phyloP scores from a whole-genome alignment of 371 early-diverging fungal genomes.

The Saksenaea vasiformis region DNA sequence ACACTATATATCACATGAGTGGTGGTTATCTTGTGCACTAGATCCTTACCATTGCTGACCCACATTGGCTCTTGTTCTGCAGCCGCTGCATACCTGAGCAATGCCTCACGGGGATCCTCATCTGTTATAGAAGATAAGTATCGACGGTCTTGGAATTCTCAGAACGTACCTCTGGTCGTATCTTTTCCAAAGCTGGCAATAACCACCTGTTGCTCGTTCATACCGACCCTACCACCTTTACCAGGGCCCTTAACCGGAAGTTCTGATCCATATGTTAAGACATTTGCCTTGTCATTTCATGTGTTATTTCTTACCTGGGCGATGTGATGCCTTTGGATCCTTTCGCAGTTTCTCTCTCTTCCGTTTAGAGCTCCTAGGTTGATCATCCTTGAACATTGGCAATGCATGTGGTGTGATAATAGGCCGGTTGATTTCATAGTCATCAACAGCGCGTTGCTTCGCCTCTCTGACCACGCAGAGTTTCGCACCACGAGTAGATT shows the following conservation, averaged over 20 bases:
- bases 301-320: conserved; percentile 60
- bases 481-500: conserved; percentile 77
- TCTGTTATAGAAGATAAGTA: conserved; percentile 39
- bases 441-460: conserved; percentile 69
- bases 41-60: conserved; percentile 66
- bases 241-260: conserved; percentile 84
- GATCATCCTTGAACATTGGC: conserved; percentile 83
- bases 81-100: conserved; percentile 84
- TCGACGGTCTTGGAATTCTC: background rate
- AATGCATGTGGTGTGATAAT: conserved; percentile 89
- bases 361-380: conserved; percentile 67
- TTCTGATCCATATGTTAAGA: conserved; percentile 40
- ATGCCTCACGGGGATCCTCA: conserved; percentile 95
- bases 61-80: conserved; percentile 88
- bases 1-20: conserved; percentile 55
- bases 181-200: conserved; percentile 85
- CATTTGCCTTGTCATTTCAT: background rate
- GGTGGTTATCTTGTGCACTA: background rate
- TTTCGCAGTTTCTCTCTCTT: conserved; percentile 74
- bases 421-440: conserved; percentile 65
- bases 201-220: conserved; percentile 81
- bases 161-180: conserved; percentile 59
- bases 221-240: conserved; percentile 82
- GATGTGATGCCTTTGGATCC: conserved; percentile 73
- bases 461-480: conserved; percentile 68